phyloP scores from a whole-genome alignment of 179 eudicot species.

The Silene noctiflora region DNA sequence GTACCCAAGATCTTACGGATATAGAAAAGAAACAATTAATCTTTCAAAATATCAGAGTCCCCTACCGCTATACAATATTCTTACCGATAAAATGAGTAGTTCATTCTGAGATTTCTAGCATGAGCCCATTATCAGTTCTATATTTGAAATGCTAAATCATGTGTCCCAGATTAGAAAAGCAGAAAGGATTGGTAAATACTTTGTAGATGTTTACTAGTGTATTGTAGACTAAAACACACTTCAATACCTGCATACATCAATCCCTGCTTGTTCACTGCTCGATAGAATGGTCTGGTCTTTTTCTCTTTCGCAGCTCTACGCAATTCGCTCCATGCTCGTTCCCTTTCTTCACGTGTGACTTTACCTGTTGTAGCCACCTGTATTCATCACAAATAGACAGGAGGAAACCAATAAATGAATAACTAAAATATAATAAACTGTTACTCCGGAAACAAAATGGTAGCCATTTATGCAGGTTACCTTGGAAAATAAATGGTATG shows the following conservation, averaged over 20 bases:
- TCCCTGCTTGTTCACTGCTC: slow-evolving; percentile 74
- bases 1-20: too few species aligned
- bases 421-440: slow-evolving; percentile 1
- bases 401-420: slow-evolving; percentile 4
- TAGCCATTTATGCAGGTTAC: slow-evolving; percentile 31
- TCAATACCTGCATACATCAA: slow-evolving; percentile 87
- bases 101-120: slow-evolving; percentile 2
- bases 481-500: slow-evolving; percentile 79
- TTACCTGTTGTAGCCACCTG: slow-evolving; percentile 79
- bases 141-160: neutral
- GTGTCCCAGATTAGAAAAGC: neutral
- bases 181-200: neutral
- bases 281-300: slow-evolving; percentile 81
- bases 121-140: neutral
- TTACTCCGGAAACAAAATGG: slow-evolving; percentile 33
- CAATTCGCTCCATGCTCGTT: slow-evolving; percentile 75
- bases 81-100: neutral
- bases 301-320: slow-evolving; percentile 58
- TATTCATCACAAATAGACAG: slow-evolving; percentile 7
- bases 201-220: neutral
- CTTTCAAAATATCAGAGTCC: neutral
- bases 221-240: slow-evolving; percentile 8
- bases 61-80: neutral
- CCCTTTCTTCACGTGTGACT: slow-evolving; percentile 72
- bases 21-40: too few species aligned